A percentile compares a stretch with the other conserved stretches of the same genome.
phyloP scores from a whole-genome alignment of 306 rosid genomes.

The Luffa acutangula region DNA sequence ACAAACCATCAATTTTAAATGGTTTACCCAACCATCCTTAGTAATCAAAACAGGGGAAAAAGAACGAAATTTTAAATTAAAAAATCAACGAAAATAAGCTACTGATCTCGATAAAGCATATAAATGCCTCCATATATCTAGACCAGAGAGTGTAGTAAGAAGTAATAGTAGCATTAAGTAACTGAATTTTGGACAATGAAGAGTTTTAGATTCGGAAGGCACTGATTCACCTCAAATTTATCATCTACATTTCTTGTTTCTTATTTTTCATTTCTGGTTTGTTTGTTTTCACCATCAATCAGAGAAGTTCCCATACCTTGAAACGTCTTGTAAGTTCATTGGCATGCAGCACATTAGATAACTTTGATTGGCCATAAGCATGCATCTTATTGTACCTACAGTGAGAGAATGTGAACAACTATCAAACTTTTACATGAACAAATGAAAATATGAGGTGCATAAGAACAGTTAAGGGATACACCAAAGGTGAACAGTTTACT shows the following conservation, averaged over 20 bases:
- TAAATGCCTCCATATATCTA: background rate
- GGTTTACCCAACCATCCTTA: background rate
- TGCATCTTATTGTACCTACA: constrained; percentile 49
- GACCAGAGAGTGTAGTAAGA: background rate
- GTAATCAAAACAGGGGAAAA: background rate
- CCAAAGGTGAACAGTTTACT: background rate
- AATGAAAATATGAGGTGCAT: background rate
- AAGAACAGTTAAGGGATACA: background rate
- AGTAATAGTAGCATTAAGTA: background rate
- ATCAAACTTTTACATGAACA: background rate
- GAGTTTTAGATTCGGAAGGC: background rate
- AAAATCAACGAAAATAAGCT: background rate
- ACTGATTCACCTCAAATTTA: background rate
- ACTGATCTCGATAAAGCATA: background rate
- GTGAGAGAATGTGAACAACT: background rate
- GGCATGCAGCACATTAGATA: constrained; percentile 78
- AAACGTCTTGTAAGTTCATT: constrained; percentile 59
- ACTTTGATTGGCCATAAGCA: constrained; percentile 94
- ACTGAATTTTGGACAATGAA: background rate
- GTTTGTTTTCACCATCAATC: background rate
- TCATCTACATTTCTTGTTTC: background rate
- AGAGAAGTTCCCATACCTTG: constrained; percentile 36
- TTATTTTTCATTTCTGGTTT: background rate
- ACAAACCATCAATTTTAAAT: constrained; percentile 8
- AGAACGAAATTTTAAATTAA: background rate